Base-by-base conservation (phyloP, 371 early-diverging fungal genomes). In the Lichtheimia ornata region DNA sequence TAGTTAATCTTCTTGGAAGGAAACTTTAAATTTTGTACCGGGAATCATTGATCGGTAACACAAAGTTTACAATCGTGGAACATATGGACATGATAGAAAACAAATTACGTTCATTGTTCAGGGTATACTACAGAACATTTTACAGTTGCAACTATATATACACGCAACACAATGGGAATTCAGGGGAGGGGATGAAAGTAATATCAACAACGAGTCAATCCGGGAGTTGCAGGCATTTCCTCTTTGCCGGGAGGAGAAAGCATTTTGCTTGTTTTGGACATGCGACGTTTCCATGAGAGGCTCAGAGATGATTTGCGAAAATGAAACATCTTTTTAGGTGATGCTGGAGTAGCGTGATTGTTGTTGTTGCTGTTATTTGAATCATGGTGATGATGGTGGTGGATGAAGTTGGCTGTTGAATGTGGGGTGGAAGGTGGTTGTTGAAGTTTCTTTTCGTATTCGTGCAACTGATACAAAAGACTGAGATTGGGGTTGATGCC, bases 401-500 rank as follows among this genome's bases (percentile, higher is more conserved):
- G 56, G 51, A 56, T n/a, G 12, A 50, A 52, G n/a, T 52, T 25
- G 14, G 63, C 40, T 40, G 52, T 51, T n/a, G 47, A 27, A 20
- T 41, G 28, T 40, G 50, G 47, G 11, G 30, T 45, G 28, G 30
- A 44, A 50, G 15, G 17, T 22, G 20, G 58, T 18, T 47, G 28
- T 24, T 40, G 28, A 25, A 63, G 42, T 44, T 65, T 59, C 53
- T 67, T 63, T 68, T 91, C 94, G 63, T 87, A 91, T 65, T 91
- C 93, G 53, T 85, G 75, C 52, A 95, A 71, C 74, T 94, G 94
- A 59, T 85, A 84, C 53, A 94, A 77, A 20, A 95, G 76, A 53
- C 82, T 72, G 70, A 94, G 79, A 57, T 95, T 94, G 22, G 97
- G 97, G 28, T 82, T 86, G 53, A 95, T 89, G 59, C 79, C 77